Evolutionary conservation across 768 basidiomycete species (phyloP).

Genomic region (Lactarius akahatsu): DNA sequence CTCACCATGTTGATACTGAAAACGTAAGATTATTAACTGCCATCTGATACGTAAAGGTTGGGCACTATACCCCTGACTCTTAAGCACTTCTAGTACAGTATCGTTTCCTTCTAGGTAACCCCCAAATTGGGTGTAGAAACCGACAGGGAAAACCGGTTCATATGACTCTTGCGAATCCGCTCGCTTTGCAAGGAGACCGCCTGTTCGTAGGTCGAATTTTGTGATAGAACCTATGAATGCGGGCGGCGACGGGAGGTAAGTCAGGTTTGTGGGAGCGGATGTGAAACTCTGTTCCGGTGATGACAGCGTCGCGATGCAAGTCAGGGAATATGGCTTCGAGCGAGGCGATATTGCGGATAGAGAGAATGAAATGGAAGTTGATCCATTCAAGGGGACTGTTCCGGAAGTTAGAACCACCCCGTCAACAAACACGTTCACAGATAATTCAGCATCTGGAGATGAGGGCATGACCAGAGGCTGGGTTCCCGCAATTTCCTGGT

Average conservation of each 20-base stretch:
- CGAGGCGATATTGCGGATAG: constrained; percentile 36
- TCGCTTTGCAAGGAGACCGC: constrained; percentile 44
- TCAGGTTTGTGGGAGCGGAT: constrained; percentile 35
- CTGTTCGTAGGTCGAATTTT: constrained; percentile 49
- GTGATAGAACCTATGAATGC: constrained; percentile 41
- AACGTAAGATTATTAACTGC: constrained; percentile 23
- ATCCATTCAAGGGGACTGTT: constrained; percentile 42
- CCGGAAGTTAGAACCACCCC: constrained; percentile 30
- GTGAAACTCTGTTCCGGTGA: constrained; percentile 36
- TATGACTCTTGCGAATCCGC: constrained; percentile 30
- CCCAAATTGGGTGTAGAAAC: constrained; percentile 68
- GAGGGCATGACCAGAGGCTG: constrained; percentile 34
- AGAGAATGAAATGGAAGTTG: constrained; percentile 39
- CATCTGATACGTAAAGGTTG: constrained; percentile 12
- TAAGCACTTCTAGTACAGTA: constrained; percentile 53
- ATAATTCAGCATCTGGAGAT: constrained; percentile 21
- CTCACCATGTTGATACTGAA: constrained; percentile 42
- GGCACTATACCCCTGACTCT: constrained; percentile 49
- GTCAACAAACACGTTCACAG: constrained; percentile 38
- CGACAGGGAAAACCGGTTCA: constrained; percentile 59
- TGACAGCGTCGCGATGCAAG: constrained; percentile 37
- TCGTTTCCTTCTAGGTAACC: constrained; percentile 53
- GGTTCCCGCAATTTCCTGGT: constrained; percentile 38
- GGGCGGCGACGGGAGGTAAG: constrained; percentile 44
- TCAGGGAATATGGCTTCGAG: constrained; percentile 35